Base-by-base conservation (phyloP, 495 filamentous ascomycete species). In the Penicillium herquei region DNA sequence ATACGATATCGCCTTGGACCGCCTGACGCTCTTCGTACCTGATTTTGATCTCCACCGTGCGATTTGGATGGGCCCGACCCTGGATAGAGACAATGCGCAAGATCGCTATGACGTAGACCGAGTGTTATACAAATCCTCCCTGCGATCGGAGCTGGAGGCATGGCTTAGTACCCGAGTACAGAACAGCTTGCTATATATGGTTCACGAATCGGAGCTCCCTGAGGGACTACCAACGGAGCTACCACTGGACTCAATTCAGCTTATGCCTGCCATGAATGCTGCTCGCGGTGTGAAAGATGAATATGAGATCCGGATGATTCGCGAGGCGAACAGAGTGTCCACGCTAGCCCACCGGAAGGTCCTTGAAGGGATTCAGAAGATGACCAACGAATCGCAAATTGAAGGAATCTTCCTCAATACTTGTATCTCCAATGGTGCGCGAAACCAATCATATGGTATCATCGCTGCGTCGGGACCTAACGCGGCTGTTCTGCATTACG, bases 51-150 rank as follows among this genome's bases (percentile, higher is more conserved):
- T 92, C 44, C 88, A 89, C 44, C 84, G 81, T 49, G 92, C 96
- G 5, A 90, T 98, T 62, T 98, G 94, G 94, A 88, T 87, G 52
- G 95, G 94, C n/a, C 84, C 96, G 17, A 94, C 94, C 1, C 71
- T 95, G 47, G 84, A 83, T 7, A 65, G 77, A 40, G 79, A 89
- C 35, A 89, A 96, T 58, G 94, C 93, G 13, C 72, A 83, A 54
- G 60, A 67, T 32, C 71, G 64, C 40, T 96, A 87, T 69, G 91
- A 98, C 65, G 82, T 97, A 59, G 93, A 97, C 64, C 77, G 79
- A 7, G 89, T 90, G 44, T 77, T 77, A 31, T 84, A 84, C 55
- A 82, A 82, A 9, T 79, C 73, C 49, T 84, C 89, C 18, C 70
- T 96, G 33, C 82, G 87, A 62, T 65, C 76, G 31, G 78, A 82